phyloP scores from a whole-genome alignment of 83 land plant genomes.

The Diphasiastrum complanatum region DNA sequence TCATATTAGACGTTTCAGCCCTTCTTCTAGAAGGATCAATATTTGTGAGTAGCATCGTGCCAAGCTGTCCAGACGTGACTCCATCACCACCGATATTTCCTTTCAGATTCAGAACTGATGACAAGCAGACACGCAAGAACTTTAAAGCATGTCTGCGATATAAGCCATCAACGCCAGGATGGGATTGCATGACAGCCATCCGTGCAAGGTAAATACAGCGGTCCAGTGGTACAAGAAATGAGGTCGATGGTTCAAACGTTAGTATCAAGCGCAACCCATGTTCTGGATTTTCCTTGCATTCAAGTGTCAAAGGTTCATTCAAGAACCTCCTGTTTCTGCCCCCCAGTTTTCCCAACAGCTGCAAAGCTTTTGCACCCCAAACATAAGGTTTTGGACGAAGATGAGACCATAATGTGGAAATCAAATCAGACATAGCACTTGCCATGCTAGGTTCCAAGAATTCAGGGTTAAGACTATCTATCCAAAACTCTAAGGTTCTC shows the following conservation, averaged over 20 bases:
- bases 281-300: constrained; percentile 98
- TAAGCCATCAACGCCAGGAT: constrained; percentile 57
- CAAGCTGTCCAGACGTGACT: constrained; percentile 56
- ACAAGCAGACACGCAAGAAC: constrained; percentile 79
- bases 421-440: constrained; percentile 85
- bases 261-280: constrained; percentile 91
- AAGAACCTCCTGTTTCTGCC: constrained; percentile 92
- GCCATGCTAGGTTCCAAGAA: constrained; percentile 99
- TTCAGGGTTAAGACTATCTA: constrained; percentile 96
- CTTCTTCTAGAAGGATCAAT: constrained; percentile 74
- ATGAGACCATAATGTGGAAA: constrained; percentile 91
- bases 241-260: constrained; percentile 93
- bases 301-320: constrained; percentile 89
- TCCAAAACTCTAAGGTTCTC: constrained; percentile 94
- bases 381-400: constrained; percentile 86
- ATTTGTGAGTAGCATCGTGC: constrained; percentile 56
- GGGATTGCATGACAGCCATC: constrained; percentile 69
- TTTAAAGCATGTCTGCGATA: constrained; percentile 87
- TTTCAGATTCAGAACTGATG: constrained; percentile 78
- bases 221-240: constrained; percentile 93
- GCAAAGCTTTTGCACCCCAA: constrained; percentile 89
- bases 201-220: constrained; percentile 87
- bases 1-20: constrained; percentile 63
- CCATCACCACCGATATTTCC: constrained; percentile 75
- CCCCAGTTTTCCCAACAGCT: constrained; percentile 89